These are phyloP conservation scores for Picea sitchensis DNA, from an alignment of 75 land plant species.

Conservation along the genomic window DNA sequence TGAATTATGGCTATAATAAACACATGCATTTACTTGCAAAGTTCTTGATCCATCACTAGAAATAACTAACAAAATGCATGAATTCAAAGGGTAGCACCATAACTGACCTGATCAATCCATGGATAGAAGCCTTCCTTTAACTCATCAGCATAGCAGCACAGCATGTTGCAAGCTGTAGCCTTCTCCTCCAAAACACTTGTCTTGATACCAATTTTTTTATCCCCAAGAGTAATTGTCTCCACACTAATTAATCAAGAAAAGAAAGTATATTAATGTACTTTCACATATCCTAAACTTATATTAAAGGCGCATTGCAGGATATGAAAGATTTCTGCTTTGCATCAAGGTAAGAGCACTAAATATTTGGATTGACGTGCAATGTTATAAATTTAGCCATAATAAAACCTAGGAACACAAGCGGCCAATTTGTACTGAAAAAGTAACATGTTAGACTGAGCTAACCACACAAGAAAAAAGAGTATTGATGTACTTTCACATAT, in stretches of 20 bases:
- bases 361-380: not conserved
- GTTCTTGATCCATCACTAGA: not conserved
- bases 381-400: not conserved
- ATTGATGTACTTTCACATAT: not conserved
- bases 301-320: too few species aligned
- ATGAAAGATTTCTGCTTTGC: not conserved
- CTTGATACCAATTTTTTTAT: slow-evolving; percentile 94
- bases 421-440: too few species aligned
- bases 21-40: not conserved
- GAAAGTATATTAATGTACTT: not conserved
- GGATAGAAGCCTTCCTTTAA: slow-evolving; percentile 96
- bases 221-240: slow-evolving; percentile 96
- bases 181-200: slow-evolving; percentile 99
- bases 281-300: not conserved
- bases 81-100: not conserved
- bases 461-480: not conserved
- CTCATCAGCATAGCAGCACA: slow-evolving; percentile 98
- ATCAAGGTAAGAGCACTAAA: not conserved
- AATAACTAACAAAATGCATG: not conserved
- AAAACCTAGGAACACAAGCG: not conserved
- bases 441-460: slow-evolving; percentile 22
- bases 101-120: slow-evolving; percentile 95
- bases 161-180: slow-evolving; percentile 99
- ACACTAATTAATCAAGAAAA: slow-evolving; percentile 43
- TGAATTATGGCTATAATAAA: not conserved